These are phyloP conservation scores for Colletotrichum lentis DNA, from an alignment of 2,329 filamentous ascomycete genomes.

Conservation along the genomic window DNA sequence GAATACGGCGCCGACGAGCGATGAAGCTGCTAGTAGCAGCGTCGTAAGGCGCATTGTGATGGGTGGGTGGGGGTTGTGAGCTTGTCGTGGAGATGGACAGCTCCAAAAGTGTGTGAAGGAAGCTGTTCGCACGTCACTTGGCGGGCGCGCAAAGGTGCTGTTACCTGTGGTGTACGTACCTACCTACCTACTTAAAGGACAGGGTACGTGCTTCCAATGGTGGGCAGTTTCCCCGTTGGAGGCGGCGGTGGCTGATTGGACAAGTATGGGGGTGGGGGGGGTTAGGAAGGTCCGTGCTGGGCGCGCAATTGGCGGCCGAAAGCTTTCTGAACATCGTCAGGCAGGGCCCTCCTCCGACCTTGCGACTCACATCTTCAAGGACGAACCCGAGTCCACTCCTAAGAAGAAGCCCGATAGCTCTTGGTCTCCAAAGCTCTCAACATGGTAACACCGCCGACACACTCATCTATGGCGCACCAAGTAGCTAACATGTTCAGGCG, in stretches of 20 bases:
- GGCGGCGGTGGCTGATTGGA: conserved; percentile 18
- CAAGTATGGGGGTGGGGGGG: conserved; percentile 1
- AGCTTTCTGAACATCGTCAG: conserved; percentile 18
- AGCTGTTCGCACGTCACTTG: conserved; percentile 23
- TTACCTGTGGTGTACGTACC: neutral
- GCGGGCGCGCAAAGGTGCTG: conserved; percentile 1
- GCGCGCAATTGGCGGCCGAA: conserved; percentile 24
- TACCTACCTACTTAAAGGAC: neutral
- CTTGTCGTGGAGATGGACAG: conserved; percentile 25
- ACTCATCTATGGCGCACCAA: fast-evolving
- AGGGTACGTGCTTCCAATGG: neutral
- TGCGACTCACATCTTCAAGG: conserved; percentile 19
- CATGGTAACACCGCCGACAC: conserved; percentile 9
- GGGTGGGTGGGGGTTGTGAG: conserved; percentile 12
- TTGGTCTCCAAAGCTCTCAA: conserved; percentile 14
- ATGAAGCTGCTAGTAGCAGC: conserved; percentile 50
- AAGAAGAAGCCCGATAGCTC: conserved; percentile 13
- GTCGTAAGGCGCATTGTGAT: conserved; percentile 40
- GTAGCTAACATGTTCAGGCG: conserved; percentile 63
- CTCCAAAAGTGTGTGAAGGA: conserved; percentile 21
- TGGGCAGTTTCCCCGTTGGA: neutral
- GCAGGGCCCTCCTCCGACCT: neutral
- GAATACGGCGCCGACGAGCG: conserved; percentile 73
- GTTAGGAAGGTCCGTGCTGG: conserved; percentile 23
- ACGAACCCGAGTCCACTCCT: neutral